Conservation (phyloP, 2,329 filamentous ascomycete species). For the Scedosporium aurantiacum region DNA sequence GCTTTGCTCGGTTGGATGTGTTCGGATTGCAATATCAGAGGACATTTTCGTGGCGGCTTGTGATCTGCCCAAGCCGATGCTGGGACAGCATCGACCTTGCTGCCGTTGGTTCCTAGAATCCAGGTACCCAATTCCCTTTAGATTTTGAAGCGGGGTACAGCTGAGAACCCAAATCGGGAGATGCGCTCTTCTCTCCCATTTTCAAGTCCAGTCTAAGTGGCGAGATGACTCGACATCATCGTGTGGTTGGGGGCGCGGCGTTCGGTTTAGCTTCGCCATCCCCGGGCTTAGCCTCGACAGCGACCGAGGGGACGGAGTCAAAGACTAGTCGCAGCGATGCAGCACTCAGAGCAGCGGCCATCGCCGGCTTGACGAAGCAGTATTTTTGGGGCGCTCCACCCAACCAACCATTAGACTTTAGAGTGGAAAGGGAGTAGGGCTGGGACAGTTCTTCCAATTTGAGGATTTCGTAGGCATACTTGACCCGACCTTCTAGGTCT, state of each 20-base stretch:
- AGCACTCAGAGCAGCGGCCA: background rate
- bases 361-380: background rate
- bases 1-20: background rate
- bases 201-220: too few relatives aligned
- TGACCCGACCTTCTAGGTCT: slow-evolving; percentile 15
- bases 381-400: background rate
- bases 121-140: background rate
- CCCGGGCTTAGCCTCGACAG: too few relatives aligned
- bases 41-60: background rate
- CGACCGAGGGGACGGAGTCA: too few relatives aligned
- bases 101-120: too few relatives aligned
- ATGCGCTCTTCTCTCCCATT: too few relatives aligned
- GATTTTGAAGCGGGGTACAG: background rate
- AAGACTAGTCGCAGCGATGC: too few relatives aligned
- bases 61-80: background rate
- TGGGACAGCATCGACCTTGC: too few relatives aligned
- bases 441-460: slow-evolving; percentile 11
- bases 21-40: background rate
- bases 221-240: too few relatives aligned
- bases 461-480: slow-evolving; percentile 29
- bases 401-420: background rate
- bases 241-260: too few relatives aligned
- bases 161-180: too few relatives aligned
- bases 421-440: background rate
- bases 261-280: too few relatives aligned